Evolutionary conservation across 371 early-diverging fungal genomes (phyloP).

Genomic region (Vairimorpha ceranae): DNA sequence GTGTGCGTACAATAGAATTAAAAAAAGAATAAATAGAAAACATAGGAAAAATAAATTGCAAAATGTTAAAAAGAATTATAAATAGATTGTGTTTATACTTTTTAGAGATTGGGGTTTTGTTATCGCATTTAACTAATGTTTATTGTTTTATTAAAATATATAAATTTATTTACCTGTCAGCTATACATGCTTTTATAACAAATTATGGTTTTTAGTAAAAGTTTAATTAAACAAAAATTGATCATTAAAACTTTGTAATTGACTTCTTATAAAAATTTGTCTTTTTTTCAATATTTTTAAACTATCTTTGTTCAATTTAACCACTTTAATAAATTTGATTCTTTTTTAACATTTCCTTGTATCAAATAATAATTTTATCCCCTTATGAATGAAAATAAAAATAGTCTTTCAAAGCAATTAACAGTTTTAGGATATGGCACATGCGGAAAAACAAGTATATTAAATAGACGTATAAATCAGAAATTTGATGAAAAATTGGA

Average conservation of each 20-base stretch:
- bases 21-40: not conserved
- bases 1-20: not conserved
- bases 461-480: conserved; percentile 44
- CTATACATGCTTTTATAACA: no score
- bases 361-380: not conserved
- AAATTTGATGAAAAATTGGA: conserved; percentile 37
- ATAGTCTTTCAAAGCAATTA: conserved; percentile 41
- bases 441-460: conserved; percentile 61
- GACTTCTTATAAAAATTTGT: no score
- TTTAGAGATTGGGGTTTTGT: not conserved
- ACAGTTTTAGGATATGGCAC: conserved; percentile 56
- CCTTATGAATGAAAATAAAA: conserved; percentile 12
- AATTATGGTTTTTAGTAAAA: no score
- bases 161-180: not conserved
- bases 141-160: not conserved
- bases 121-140: not conserved
- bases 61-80: not conserved
- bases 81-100: not conserved
- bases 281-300: no score
- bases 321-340: no score
- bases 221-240: no score
- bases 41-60: not conserved
- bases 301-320: no score
- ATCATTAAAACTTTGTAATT: no score
- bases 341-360: no score